These are phyloP conservation scores for Paecilomyces dactylethromorphus DNA, from an alignment of 2,329 filamentous ascomycete species.

Conservation along the genomic window DNA sequence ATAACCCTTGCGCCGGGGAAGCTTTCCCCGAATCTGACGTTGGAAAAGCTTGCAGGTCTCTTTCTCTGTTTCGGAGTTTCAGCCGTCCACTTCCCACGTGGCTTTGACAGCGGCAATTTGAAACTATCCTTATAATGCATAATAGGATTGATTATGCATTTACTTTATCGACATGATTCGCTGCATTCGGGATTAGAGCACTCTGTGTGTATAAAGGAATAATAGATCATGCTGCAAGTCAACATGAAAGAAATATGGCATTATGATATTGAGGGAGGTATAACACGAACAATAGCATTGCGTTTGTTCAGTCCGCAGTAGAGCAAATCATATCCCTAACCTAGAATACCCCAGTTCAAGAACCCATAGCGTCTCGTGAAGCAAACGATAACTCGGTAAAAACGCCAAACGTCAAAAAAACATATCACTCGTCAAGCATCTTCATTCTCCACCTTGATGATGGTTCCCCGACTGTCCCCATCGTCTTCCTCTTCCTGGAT, in stretches of 20 bases:
- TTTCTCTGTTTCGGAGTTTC: neutral
- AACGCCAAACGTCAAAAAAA: conserved; percentile 2
- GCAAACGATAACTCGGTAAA: neutral
- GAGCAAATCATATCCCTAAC: neutral
- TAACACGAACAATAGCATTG: neutral
- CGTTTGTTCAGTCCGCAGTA: neutral
- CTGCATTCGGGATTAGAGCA: too few species aligned
- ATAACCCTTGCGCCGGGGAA: neutral
- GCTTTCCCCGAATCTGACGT: neutral
- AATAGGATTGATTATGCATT: neutral
- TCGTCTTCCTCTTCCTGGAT: conserved; percentile 30
- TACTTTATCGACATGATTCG: neutral
- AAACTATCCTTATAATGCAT: neutral
- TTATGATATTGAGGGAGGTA: neutral
- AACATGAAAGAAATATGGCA: neutral
- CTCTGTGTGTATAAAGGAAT: too few species aligned
- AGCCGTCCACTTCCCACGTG: neutral
- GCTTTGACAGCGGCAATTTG: neutral
- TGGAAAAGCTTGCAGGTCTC: neutral
- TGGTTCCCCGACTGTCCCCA: conserved; percentile 22
- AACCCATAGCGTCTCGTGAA: neutral
- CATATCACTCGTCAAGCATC: conserved; percentile 18
- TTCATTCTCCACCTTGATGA: conserved; percentile 24
- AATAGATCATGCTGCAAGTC: neutral
- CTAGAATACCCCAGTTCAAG: neutral